A percentile compares a stretch with the other conserved stretches of the same genome.
These are phyloP conservation scores for Penicillium vulpinum DNA, from an alignment of 2,329 filamentous ascomycete species.

Conservation along the genomic window DNA sequence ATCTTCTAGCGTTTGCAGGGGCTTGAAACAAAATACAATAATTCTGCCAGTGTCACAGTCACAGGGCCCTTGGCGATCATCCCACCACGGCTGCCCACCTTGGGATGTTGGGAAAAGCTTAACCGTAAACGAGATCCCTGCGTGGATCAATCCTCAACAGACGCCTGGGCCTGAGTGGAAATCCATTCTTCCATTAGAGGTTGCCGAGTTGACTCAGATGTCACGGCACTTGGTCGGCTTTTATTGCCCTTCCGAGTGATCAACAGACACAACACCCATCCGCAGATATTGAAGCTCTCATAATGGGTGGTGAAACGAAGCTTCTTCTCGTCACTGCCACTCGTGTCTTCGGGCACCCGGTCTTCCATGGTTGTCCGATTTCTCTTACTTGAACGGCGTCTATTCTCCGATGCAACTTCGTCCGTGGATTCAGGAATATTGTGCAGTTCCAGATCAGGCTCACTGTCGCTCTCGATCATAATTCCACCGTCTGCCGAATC, in stretches of 20 bases:
- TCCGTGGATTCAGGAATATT: slow-evolving; percentile 58
- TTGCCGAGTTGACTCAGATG: slow-evolving; percentile 50
- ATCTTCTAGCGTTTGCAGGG: slow-evolving; percentile 2
- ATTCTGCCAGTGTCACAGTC: background rate
- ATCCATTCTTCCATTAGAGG: slow-evolving; percentile 85
- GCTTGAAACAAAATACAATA: slow-evolving; percentile 7
- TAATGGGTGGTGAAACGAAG: slow-evolving; percentile 81
- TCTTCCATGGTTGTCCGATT: background rate
- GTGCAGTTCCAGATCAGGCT: slow-evolving; percentile 48
- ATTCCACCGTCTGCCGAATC: slow-evolving; percentile 40
- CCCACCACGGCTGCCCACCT: slow-evolving; percentile 11
- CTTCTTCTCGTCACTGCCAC: slow-evolving; percentile 81
- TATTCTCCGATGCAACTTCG: slow-evolving; percentile 1
- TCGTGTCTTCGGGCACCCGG: background rate
- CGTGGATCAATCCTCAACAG: slow-evolving; percentile 35
- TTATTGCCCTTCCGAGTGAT: slow-evolving; percentile 68
- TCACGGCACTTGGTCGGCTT: slow-evolving; percentile 34
- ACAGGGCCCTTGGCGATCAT: slow-evolving; percentile 11
- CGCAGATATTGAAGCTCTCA: slow-evolving; percentile 94
- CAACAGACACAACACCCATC: slow-evolving; percentile 85
- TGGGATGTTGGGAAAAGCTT: slow-evolving; percentile 11
- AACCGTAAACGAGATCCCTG: background rate
- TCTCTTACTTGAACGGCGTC: background rate
- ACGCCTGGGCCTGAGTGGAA: slow-evolving; percentile 64
- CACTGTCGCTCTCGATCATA: slow-evolving; percentile 63